A percentile compares a stretch with the other conserved stretches of the same genome.
Evolutionary conservation across 768 basidiomycete genomes (phyloP).

Genomic region (Cystobasidium ongulense): DNA sequence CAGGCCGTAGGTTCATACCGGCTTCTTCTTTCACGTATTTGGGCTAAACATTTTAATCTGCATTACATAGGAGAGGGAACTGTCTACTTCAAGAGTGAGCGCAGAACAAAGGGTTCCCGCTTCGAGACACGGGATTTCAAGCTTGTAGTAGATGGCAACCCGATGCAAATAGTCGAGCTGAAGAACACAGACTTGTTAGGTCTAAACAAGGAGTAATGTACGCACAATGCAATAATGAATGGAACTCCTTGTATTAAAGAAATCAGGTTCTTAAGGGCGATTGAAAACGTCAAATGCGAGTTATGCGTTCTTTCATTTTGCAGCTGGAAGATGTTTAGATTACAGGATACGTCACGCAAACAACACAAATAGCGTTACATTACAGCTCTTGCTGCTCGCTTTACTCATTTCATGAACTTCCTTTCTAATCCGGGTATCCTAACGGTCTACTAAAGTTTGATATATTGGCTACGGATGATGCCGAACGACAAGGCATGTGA

Average conservation of each 20-base stretch:
- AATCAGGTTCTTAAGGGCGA: no score
- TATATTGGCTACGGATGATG: neutral
- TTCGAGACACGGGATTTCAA: constrained; percentile 53
- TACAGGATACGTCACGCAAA: neutral
- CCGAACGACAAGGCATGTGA: neutral
- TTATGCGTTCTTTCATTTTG: neutral
- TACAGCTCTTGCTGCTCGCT: neutral
- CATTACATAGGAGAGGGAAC: constrained; percentile 57
- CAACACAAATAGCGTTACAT: neutral
- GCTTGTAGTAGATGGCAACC: constrained; percentile 17
- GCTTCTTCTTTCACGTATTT: neutral
- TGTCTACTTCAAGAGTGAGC: constrained; percentile 72
- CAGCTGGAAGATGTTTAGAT: neutral
- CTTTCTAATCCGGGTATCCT: neutral
- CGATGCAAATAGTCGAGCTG: neutral
- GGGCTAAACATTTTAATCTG: neutral
- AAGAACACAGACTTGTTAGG: constrained; percentile 10
- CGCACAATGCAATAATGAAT: neutral
- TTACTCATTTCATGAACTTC: no score
- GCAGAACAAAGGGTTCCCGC: constrained; percentile 62
- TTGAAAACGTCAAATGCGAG: neutral
- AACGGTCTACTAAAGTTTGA: neutral
- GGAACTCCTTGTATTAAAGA: neutral
- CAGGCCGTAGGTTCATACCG: neutral
- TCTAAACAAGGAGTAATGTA: neutral